Conservation (phyloP, 441 rosid genomes). For the Euphorbia schlechtendalii region DNA sequence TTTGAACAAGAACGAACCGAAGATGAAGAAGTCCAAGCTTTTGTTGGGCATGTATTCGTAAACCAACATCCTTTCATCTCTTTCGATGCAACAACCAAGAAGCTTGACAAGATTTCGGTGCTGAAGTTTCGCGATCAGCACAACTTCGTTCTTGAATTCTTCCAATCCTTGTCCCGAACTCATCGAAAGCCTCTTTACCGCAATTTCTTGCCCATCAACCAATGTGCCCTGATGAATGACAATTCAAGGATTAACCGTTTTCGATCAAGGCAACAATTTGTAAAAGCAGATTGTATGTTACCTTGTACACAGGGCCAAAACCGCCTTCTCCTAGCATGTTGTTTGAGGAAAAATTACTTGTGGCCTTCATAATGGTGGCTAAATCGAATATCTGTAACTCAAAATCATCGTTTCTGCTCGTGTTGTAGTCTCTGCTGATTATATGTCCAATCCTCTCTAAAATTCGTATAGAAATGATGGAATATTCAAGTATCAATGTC, state of each 20-base stretch:
- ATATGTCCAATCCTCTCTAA: conserved; percentile 14
- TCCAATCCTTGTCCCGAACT: conserved; percentile 30
- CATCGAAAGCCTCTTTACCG: conserved; percentile 28
- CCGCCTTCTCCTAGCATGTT: conserved; percentile 36
- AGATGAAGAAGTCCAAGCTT: conserved; percentile 24
- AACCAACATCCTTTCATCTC: conserved; percentile 27
- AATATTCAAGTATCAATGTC: background rate
- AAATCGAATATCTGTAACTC: conserved; percentile 29
- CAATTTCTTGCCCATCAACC: conserved; percentile 23
- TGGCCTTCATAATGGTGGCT: conserved; percentile 14
- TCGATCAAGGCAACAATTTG: background rate
- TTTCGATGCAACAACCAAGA: conserved; percentile 31
- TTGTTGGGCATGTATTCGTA: too few species aligned
- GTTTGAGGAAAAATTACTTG: conserved; percentile 23
- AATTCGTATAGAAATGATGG: background rate
- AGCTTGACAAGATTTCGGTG: too few species aligned
- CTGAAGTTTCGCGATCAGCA: conserved; percentile 31
- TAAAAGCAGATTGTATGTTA: background rate
- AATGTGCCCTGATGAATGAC: conserved; percentile 18
- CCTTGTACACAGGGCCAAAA: conserved; percentile 35
- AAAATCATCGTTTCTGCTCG: conserved; percentile 18
- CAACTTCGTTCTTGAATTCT: too few species aligned
- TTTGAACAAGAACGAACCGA: conserved; percentile 15
- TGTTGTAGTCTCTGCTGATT: background rate
- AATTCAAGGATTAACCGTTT: background rate